Evolutionary conservation across 805 yeast genomes (phyloP), one percentile per base, ranked within the genome.

Genomic region (Myxozyma melibiosi): DNA sequence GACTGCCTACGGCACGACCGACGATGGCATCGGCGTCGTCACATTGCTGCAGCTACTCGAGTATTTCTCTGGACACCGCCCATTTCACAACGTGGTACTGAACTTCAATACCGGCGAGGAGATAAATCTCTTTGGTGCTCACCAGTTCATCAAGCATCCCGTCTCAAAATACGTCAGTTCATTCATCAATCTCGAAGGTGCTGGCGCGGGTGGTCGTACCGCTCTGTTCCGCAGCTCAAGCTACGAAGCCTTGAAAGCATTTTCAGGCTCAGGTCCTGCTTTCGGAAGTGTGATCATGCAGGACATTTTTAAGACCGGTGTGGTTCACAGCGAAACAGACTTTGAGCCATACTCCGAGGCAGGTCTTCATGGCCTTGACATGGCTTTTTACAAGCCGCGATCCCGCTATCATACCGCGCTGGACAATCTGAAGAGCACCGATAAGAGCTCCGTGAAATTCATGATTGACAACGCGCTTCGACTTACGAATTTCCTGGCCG

Each of bases 21-120:
- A 90, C 70, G 96, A 89, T 68, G 67, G 66, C 24, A 52, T 62
- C 24, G 53, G 63, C 27, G 48, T 53, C 30, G 62, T 55, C 28
- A 40, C 61, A 14, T 18, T 65, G 57, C 61, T 65, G 7, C 51
- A 53, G 13, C 51, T 65, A 5, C 49, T 56, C 22, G 47, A 50
- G 16, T 33, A 60, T 30, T 65, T 39, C 31, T 14, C 59, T n/a
- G 27, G 38, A 14, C 8, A 51, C 25, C 40, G 58, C 6, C 96
- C 96, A 0, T 69, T 76, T 40, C 77, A 96, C 57, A 86, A 91
- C 3, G 72, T 91, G 13, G 76, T 90, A 5, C 84, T 91, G 73
- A 90, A 91, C 70, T 88, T 91, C 74, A 91, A 91, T 72, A 87
- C 90, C 69, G 81, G 90, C 68, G 97, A 90, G 70, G 97, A 90